Base-by-base conservation (phyloP, 805 yeast genomes). In the Candida mattraensis region DNA sequence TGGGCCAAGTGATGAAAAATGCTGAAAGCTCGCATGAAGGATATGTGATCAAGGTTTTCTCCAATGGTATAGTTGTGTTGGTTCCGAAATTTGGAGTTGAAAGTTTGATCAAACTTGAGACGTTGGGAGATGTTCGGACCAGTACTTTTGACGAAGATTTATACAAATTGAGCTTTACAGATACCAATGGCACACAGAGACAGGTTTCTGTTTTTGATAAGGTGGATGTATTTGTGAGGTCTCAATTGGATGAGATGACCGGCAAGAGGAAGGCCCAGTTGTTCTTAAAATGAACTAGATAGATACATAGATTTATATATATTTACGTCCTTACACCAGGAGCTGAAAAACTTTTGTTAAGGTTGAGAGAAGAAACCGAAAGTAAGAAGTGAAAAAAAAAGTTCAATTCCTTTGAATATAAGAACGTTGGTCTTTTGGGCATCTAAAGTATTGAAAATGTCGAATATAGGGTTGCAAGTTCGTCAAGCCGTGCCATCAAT, bases 61-160 rank as follows among this genome's bases (percentile, higher is more conserved):
- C 87, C 44, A 93, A 93, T 58, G 99, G 99, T 61, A 77, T 93
- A 45, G 97, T 89, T 19, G 94, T 93, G 7, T 65, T 93, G 30
- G 97, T 93, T 24, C 98, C 99, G 12, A 85, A 83, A 58, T 93
- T 87, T 62, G 99, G 99, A 37, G 87, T 93, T 32, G 99, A 93
- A 65, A 91, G 96, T 40, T 70, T 93, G 53, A 87, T 93, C 45
- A 87, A 84, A 56, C 58, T 88, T 41, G 94, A 87, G 49, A 78
- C 77, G 45, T 59, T 91, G 44, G 80, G 82, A 13, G 84, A 86
- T 42, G 75, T 69, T 19, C 69, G 72, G 38, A 70, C 79, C 21
- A 82, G 83, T 8, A 64, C 65, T 17, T 87, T 79, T 53, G 82
- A 85, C 47, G 98, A 93, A 61, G 89, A 85, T 18, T 74, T 72